Evolutionary conservation across 257 asterid species (phyloP).

Genomic region (Solanum infundibuliforme): DNA sequence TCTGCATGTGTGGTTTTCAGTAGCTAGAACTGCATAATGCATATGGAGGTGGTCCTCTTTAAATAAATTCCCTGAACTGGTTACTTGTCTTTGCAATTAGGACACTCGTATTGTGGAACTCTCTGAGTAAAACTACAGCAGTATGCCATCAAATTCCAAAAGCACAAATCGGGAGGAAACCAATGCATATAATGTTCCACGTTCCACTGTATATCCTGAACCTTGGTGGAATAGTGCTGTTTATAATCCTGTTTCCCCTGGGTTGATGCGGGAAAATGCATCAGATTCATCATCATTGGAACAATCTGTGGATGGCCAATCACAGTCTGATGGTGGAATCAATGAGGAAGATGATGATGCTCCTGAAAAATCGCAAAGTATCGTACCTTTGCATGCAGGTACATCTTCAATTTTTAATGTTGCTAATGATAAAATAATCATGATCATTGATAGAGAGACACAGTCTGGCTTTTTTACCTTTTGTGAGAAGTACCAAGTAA

Average conservation of each 20-base stretch:
- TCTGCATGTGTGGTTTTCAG: neutral
- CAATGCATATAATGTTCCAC: constrained; percentile 22
- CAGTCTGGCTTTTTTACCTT: neutral
- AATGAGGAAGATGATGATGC: constrained; percentile 53
- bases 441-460: neutral
- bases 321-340: constrained; percentile 53
- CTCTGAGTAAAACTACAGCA: constrained; percentile 12
- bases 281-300: constrained; percentile 72
- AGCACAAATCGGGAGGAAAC: constrained; percentile 31
- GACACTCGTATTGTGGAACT: neutral
- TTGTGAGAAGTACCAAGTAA: neutral
- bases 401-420: neutral
- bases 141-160: constrained; percentile 55
- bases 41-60: neutral
- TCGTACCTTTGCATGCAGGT: constrained; percentile 37
- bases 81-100: neutral
- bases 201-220: constrained; percentile 29
- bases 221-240: constrained; percentile 46
- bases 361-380: constrained; percentile 34
- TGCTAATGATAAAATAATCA: neutral
- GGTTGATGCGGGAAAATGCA: constrained; percentile 35
- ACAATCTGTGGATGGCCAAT: constrained; percentile 54
- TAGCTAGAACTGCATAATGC: neutral
- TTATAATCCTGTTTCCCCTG: constrained; percentile 27
- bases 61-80: neutral